Evolutionary conservation across 225 moss, liverwort and hornwort species (phyloP).

Genomic region (Marchantia polymorpha): DNA sequence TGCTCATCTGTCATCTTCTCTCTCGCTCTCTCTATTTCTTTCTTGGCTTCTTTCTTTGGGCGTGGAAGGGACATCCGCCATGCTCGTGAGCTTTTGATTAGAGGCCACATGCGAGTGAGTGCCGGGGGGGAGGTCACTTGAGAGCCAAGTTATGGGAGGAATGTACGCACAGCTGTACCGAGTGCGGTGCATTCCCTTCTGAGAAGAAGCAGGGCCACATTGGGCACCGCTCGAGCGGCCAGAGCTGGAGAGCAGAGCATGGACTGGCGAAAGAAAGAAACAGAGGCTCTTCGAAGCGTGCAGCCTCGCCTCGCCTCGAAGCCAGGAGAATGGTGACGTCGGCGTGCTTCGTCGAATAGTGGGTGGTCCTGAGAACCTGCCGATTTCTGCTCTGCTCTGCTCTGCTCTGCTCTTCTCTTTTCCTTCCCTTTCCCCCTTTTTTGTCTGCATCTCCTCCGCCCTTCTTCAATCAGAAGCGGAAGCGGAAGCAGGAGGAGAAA

Average conservation of each 20-base stretch:
- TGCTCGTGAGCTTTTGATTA: too few relatives aligned
- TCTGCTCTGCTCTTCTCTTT: too few relatives aligned
- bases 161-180: background rate
- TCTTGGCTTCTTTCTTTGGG: background rate
- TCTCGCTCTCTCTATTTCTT: background rate
- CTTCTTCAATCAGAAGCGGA: background rate
- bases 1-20: background rate
- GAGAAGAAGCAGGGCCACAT: background rate
- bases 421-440: background rate
- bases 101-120: too few relatives aligned
- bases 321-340: background rate
- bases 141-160: background rate
- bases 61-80: background rate
- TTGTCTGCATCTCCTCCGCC: background rate
- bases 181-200: background rate
- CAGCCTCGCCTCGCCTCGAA: background rate
- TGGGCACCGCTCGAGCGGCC: background rate
- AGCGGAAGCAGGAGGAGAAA: too few relatives aligned
- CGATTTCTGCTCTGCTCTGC: too few relatives aligned
- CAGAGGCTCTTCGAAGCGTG: too few relatives aligned
- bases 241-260: background rate
- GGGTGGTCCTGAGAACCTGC: background rate
- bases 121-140: background rate
- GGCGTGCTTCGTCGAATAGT: background rate
- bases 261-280: background rate